phyloP scores from a whole-genome alignment of 2,329 filamentous ascomycete genomes.

The Pyrenophora tritici-repentis region DNA sequence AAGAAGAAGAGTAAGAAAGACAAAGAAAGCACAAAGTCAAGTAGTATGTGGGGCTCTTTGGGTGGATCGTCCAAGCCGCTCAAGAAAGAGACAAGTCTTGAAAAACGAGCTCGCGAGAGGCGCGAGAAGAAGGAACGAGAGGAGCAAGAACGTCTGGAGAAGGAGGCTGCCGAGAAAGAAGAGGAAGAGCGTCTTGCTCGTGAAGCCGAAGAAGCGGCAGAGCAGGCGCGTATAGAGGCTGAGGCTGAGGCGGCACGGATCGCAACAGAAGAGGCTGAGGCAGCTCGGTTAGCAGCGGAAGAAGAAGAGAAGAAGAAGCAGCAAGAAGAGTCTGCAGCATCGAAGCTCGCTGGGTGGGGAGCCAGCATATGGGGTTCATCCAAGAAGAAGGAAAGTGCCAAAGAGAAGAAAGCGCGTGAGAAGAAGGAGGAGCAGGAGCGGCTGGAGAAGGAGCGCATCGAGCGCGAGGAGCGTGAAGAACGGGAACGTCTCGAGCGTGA shows the following conservation, averaged over 20 bases:
- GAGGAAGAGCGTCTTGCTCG: constrained; percentile 28
- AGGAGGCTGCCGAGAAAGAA: constrained; percentile 51
- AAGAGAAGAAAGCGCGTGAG: constrained; percentile 40
- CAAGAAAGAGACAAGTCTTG: constrained; percentile 39
- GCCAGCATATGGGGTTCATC: constrained; percentile 32
- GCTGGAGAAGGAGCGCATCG: constrained; percentile 11
- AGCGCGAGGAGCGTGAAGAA: constrained; percentile 45
- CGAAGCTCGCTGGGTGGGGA: constrained; percentile 42
- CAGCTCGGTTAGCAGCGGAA: constrained; percentile 26
- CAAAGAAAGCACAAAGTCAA: constrained; percentile 29
- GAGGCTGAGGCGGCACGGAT: constrained; percentile 20
- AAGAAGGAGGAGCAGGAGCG: constrained; percentile 44
- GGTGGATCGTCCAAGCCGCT: constrained; percentile 25
- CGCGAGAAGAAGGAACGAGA: constrained; percentile 38
- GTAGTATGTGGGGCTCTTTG: constrained; percentile 30
- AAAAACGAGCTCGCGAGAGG: constrained; percentile 43
- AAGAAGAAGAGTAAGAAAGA: constrained; percentile 37
- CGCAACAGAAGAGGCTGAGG: constrained; percentile 6
- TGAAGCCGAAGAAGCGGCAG: constrained; percentile 37
- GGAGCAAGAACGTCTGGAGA: constrained; percentile 33
- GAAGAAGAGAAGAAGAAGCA: constrained; percentile 24
- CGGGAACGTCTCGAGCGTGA: constrained; percentile 38
- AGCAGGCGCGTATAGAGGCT: constrained; percentile 34
- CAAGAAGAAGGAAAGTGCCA: constrained; percentile 47
- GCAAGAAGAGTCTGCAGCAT: constrained; percentile 25